Conservation (phyloP, 208 protist genomes). For the Trypanosoma cruzi region DNA sequence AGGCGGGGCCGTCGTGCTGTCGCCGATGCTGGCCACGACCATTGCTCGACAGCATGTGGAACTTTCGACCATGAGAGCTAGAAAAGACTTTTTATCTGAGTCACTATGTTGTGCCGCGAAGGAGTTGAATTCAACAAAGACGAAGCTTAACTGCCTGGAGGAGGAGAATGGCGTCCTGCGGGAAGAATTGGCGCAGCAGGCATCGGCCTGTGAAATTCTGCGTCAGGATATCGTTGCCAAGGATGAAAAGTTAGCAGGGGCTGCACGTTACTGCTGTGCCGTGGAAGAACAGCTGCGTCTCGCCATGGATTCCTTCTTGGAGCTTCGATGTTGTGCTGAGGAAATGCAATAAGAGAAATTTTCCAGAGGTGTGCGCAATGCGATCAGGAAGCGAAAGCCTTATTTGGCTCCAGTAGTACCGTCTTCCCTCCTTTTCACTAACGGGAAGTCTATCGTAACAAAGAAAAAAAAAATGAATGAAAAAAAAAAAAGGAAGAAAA, state of each 20-base stretch:
- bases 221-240: background rate
- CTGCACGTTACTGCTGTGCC: constrained; percentile 3
- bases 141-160: background rate
- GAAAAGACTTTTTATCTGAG: background rate
- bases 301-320: background rate
- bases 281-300: constrained; percentile 8
- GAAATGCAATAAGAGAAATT: constrained; percentile 2
- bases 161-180: background rate
- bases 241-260: background rate
- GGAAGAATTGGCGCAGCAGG: background rate
- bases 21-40: background rate
- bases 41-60: constrained; percentile 15
- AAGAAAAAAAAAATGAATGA: too few relatives aligned
- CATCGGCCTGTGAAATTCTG: constrained; percentile 1
- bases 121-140: background rate
- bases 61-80: background rate
- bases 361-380: background rate
- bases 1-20: background rate
- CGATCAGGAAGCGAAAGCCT: too few relatives aligned
- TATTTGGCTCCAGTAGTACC: too few relatives aligned
- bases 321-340: background rate
- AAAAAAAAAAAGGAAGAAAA: too few relatives aligned
- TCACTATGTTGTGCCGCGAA: background rate
- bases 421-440: too few relatives aligned
- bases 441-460: too few relatives aligned